phyloP scores from a whole-genome alignment of 306 rosid species.

The Cucurbita argyrosperma region DNA sequence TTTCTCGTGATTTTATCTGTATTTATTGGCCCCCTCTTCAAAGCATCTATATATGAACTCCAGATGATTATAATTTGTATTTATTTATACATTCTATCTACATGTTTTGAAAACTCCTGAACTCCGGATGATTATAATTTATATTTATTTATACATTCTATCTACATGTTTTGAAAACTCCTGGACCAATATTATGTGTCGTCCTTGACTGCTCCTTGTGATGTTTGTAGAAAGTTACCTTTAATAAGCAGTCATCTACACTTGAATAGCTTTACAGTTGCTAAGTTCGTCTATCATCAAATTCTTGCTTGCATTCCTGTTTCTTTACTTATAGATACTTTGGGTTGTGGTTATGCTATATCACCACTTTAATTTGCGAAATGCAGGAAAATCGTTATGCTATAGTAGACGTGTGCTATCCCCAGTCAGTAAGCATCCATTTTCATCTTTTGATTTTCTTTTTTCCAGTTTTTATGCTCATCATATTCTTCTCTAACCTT shows the following conservation, averaged over 20 bases:
- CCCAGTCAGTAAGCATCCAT: constrained; percentile 61
- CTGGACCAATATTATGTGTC: neutral
- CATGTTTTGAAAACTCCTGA: neutral
- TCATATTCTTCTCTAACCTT: neutral
- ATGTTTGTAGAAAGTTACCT: neutral
- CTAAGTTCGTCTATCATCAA: neutral
- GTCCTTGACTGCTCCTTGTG: neutral
- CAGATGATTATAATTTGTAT: neutral
- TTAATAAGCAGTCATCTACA: neutral
- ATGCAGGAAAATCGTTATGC: constrained; percentile 93
- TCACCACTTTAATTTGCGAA: constrained; percentile 18
- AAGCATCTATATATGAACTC: neutral
- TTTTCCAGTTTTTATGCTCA: neutral
- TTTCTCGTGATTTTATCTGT: neutral
- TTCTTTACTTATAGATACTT: constrained; percentile 2
- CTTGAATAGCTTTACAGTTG: neutral
- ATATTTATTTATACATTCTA: neutral
- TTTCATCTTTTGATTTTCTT: constrained; percentile 8
- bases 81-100: neutral
- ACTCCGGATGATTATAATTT: neutral
- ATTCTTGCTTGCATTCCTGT: neutral
- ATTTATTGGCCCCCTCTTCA: neutral
- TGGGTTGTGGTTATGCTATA: constrained; percentile 6
- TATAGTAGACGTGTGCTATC: constrained; percentile 83
- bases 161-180: neutral